phyloP scores from a whole-genome alignment of 2,329 filamentous ascomycete genomes.

The Hymenoscyphus fraxineus region DNA sequence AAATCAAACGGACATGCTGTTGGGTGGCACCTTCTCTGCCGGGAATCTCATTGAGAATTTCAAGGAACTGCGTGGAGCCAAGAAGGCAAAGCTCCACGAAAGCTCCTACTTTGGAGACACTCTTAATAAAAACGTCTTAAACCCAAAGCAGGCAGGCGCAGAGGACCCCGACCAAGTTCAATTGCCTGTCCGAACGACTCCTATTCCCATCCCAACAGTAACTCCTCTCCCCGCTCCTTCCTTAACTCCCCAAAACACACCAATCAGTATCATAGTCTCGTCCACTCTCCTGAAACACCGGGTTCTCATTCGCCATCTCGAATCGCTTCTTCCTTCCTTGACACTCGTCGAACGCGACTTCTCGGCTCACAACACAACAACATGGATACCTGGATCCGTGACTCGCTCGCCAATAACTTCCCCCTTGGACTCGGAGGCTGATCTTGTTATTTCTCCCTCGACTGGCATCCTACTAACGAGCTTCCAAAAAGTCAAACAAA shows the following conservation, averaged over 20 bases:
- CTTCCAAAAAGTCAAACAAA: conserved; percentile 69
- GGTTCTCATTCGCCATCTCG: conserved; percentile 47
- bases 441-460: conserved; percentile 66
- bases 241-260: conserved; percentile 18
- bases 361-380: conserved; percentile 36
- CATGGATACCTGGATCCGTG: conserved; percentile 36
- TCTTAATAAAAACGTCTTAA: neutral
- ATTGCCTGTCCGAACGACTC: conserved; percentile 17
- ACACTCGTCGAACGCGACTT: conserved; percentile 61
- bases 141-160: neutral
- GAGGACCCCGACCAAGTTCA: neutral
- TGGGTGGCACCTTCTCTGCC: conserved; percentile 38
- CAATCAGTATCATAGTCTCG: conserved; percentile 50
- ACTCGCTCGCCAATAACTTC: conserved; percentile 38
- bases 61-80: conserved; percentile 44
- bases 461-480: conserved; percentile 69
- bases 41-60: conserved; percentile 45
- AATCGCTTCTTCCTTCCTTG: conserved; percentile 45
- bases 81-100: conserved; percentile 29
- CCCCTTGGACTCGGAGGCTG: conserved; percentile 56
- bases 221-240: conserved; percentile 21
- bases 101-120: conserved; percentile 29
- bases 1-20: conserved; percentile 20
- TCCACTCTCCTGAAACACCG: conserved; percentile 43
- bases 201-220: conserved; percentile 8